phyloP scores from a whole-genome alignment of 225 moss, liverwort and hornwort species.

The Physcomitrellopsis africana region DNA sequence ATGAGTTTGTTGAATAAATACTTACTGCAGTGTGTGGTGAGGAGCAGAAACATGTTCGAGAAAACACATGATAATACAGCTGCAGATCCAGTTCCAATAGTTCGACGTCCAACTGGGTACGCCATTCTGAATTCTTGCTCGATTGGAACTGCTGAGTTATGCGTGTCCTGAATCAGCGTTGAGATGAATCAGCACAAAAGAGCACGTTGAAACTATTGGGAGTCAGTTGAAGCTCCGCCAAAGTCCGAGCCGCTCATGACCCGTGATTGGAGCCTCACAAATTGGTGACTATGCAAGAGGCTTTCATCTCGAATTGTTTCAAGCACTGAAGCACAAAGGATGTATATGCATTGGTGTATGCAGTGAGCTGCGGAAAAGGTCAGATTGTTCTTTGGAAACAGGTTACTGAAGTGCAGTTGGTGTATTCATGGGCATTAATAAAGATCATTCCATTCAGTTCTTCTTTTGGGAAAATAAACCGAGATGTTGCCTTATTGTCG shows the following conservation, averaged over 20 bases:
- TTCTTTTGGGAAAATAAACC: background rate
- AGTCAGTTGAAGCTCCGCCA: background rate
- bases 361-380: background rate
- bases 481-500: constrained; percentile 18
- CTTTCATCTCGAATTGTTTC: constrained; percentile 8
- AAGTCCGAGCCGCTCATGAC: background rate
- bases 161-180: background rate
- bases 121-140: background rate
- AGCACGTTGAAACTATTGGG: background rate
- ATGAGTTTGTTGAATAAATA: background rate
- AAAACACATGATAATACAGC: background rate
- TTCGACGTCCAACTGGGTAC: background rate
- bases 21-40: constrained; percentile 35
- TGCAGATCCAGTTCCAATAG: background rate
- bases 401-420: constrained; percentile 12
- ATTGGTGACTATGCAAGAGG: background rate
- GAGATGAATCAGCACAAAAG: background rate
- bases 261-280: background rate
- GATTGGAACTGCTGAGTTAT: background rate
- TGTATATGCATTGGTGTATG: background rate
- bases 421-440: constrained; percentile 14
- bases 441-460: background rate
- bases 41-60: constrained; percentile 25
- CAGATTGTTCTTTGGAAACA: background rate
- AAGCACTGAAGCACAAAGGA: background rate